Evolutionary conservation across 768 basidiomycete genomes (phyloP).

Genomic region (Lactarius evosmus): DNA sequence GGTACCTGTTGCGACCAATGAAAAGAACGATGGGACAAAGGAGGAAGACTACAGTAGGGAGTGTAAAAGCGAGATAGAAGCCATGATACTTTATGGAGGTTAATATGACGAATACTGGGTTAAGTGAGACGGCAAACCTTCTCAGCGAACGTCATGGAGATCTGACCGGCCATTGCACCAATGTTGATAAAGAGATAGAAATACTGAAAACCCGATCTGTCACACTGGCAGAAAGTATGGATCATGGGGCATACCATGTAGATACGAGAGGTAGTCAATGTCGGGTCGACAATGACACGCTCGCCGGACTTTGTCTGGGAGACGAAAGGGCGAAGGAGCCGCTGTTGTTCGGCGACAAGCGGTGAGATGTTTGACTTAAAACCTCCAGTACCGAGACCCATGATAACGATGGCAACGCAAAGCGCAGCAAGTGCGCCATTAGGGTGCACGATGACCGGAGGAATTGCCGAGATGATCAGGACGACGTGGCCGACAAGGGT

Average conservation of each 20-base stretch:
- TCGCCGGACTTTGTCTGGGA: slow-evolving; percentile 33
- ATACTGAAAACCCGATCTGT: slow-evolving; percentile 17
- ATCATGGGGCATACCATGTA: slow-evolving; percentile 34
- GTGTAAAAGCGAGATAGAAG: slow-evolving; percentile 40
- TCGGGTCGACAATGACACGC: slow-evolving; percentile 40
- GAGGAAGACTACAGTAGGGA: slow-evolving; percentile 40
- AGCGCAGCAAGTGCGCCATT: slow-evolving; percentile 30
- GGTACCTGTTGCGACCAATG: slow-evolving; percentile 38
- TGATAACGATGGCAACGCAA: slow-evolving; percentile 36
- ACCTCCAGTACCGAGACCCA: slow-evolving; percentile 37
- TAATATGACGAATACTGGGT: neutral
- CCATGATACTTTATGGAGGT: slow-evolving; percentile 35
- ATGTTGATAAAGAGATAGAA: slow-evolving; percentile 30
- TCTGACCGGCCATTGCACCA: slow-evolving; percentile 27
- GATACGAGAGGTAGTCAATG: slow-evolving; percentile 36
- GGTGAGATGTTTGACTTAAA: slow-evolving; percentile 42
- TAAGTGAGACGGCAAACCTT: slow-evolving; percentile 18
- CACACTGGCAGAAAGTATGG: neutral
- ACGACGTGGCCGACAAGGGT: slow-evolving; percentile 35
- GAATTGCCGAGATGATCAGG: slow-evolving; percentile 36
- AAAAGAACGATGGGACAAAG: slow-evolving; percentile 41
- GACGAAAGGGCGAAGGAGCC: slow-evolving; percentile 28
- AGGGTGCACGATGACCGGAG: slow-evolving; percentile 31
- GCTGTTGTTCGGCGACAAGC: slow-evolving; percentile 42
- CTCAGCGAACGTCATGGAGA: slow-evolving; percentile 27